These are phyloP conservation scores for Solanum pennellii DNA, from an alignment of 257 asterid species.

Conservation along the genomic window DNA sequence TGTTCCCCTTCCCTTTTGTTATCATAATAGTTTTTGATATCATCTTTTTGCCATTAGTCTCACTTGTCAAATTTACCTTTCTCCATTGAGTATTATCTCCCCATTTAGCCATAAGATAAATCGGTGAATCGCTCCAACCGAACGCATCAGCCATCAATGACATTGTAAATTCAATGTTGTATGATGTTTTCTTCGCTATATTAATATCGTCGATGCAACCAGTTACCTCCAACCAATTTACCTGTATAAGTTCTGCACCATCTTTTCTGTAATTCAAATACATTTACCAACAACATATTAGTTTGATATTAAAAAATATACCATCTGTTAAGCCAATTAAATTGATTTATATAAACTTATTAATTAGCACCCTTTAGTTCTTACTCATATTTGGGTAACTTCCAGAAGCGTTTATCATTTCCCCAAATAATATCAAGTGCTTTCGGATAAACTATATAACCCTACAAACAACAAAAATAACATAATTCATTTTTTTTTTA, in stretches of 20 bases:
- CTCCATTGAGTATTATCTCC: constrained; percentile 3
- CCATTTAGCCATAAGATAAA: constrained; percentile 18
- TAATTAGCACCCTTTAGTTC: background rate
- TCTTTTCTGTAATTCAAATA: background rate
- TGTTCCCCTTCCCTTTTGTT: background rate
- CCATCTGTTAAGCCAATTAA: too few species aligned
- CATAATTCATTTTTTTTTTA: background rate
- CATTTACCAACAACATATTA: background rate
- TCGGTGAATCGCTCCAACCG: constrained; percentile 3
- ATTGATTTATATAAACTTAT: too few species aligned
- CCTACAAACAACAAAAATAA: background rate
- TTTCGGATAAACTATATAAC: background rate
- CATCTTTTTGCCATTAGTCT: background rate
- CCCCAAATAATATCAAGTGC: background rate
- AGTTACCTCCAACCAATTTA: constrained; percentile 28
- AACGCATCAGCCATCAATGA: constrained; percentile 17
- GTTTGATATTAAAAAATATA: background rate
- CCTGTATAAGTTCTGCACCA: constrained; percentile 2
- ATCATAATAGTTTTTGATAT: background rate
- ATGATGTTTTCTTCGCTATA: background rate
- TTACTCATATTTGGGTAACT: background rate
- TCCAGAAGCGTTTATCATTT: background rate
- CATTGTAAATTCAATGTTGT: constrained; percentile 6
- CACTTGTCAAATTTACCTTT: background rate
- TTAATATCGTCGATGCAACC: background rate